Conservation (phyloP, 2,329 filamentous ascomycete genomes). For the Ceratocystiopsis minuta region DNA sequence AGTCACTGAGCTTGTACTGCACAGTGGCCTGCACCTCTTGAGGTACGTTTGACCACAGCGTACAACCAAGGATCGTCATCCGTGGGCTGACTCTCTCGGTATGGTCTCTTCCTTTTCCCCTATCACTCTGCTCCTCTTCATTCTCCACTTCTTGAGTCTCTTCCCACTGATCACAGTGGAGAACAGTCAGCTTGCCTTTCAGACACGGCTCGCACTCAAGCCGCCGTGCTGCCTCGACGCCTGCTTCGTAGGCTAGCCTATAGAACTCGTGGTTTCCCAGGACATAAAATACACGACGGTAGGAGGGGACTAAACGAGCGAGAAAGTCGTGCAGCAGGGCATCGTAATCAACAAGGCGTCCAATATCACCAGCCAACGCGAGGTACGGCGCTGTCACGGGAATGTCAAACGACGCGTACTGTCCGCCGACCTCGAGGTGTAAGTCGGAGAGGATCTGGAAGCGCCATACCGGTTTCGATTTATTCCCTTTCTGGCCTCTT, state of each 20-base stretch:
- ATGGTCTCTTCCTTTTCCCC: neutral
- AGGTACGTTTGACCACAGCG: constrained; percentile 35
- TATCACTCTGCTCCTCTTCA: constrained; percentile 11
- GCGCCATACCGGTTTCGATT: neutral
- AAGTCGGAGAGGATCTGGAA: constrained; percentile 38
- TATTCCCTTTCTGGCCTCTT: neutral
- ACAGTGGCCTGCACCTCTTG: constrained; percentile 21
- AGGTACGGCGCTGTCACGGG: constrained; percentile 20
- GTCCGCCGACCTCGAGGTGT: constrained; percentile 27
- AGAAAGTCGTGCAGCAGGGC: constrained; percentile 20
- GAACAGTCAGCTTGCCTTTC: constrained; percentile 21
- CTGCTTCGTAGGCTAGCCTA: constrained; percentile 2
- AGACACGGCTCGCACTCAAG: constrained; percentile 18
- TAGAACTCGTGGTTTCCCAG: constrained; percentile 40
- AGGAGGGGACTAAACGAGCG: constrained; percentile 25
- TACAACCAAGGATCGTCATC: constrained; percentile 37
- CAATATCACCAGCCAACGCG: constrained; percentile 38
- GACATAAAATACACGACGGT: constrained; percentile 31
- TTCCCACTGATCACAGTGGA: constrained; percentile 25
- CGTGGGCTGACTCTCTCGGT: too few species aligned
- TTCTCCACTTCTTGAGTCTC: constrained; percentile 8
- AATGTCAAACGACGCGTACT: constrained; percentile 2
- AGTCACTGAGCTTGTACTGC: constrained; percentile 30
- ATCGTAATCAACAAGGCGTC: constrained; percentile 26
- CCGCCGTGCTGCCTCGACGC: neutral